A percentile compares a stretch with the other conserved stretches of the same genome.
Evolutionary conservation across 139 green algal species (phyloP).

Genomic region (Asterochloris sp.): DNA sequence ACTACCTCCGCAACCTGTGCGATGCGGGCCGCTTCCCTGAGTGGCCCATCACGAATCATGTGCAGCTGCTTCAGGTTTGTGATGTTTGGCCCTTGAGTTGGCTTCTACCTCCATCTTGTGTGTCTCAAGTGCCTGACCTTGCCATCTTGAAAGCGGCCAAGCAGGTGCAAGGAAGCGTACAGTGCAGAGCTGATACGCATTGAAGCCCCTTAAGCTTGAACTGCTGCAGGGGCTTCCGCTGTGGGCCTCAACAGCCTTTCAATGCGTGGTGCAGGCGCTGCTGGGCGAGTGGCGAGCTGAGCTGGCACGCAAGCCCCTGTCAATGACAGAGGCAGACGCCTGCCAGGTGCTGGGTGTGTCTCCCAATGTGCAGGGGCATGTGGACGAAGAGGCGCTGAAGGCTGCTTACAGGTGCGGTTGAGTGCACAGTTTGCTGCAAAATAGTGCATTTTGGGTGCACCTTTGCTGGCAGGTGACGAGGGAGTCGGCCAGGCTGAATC

Average conservation of each 20-base stretch:
- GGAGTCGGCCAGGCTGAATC: no score
- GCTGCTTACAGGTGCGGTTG: slow-evolving; percentile 69
- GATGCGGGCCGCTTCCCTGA: slow-evolving; percentile 71
- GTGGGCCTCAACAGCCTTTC: no score
- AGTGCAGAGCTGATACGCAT: no score
- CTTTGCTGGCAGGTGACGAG: no score
- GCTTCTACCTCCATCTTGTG: neutral
- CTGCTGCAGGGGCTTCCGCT: no score
- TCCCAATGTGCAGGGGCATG: slow-evolving; percentile 11
- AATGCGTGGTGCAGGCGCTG: slow-evolving; percentile 52
- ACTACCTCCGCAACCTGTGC: slow-evolving; percentile 92
- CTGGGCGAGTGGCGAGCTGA: slow-evolving; percentile 84
- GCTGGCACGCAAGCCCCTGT: slow-evolving; percentile 65
- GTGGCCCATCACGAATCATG: slow-evolving; percentile 83
- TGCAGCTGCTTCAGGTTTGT: slow-evolving; percentile 78
- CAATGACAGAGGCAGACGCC: slow-evolving; percentile 65
- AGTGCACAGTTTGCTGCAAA: neutral
- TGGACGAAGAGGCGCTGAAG: slow-evolving; percentile 77
- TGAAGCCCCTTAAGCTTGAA: no score
- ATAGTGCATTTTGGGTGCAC: no score
- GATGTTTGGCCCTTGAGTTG: no score
- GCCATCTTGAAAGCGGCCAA: no score
- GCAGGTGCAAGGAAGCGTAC: no score
- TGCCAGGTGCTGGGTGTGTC: slow-evolving; percentile 61
- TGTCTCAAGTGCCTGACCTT: no score